phyloP scores from a whole-genome alignment of 495 filamentous ascomycete species.

The Aspergillus coremiiformis region DNA sequence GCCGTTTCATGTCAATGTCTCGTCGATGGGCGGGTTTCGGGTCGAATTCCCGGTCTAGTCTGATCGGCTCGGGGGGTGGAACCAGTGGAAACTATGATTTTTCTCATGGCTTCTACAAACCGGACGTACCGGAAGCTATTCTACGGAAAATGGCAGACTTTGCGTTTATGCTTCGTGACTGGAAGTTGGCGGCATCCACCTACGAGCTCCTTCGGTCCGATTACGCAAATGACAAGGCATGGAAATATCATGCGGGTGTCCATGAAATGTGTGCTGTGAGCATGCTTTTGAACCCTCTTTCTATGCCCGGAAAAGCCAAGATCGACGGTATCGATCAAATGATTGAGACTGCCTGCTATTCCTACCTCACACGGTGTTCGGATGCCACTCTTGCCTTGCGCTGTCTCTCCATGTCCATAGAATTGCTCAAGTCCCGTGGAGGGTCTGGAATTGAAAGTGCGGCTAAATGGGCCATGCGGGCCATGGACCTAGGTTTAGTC shows the following conservation, averaged over 20 bases:
- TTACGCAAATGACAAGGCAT: constrained; percentile 91
- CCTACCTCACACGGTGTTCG: constrained; percentile 77
- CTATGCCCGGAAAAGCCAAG: constrained; percentile 62
- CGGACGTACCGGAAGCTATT: constrained; percentile 74
- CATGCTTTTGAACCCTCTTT: constrained; percentile 64
- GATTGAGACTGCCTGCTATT: constrained; percentile 83
- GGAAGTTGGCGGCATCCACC: constrained; percentile 80
- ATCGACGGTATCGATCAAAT: constrained; percentile 74
- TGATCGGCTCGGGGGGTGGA: constrained; percentile 30
- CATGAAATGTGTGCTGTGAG: constrained; percentile 89
- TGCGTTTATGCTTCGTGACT: constrained; percentile 92
- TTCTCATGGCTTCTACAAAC: constrained; percentile 69
- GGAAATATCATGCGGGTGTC: constrained; percentile 86
- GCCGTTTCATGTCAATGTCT: constrained; percentile 84
- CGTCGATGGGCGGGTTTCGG: constrained; percentile 81
- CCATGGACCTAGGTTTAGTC: constrained; percentile 69
- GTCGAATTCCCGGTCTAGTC: constrained; percentile 41
- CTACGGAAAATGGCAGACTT: constrained; percentile 93
- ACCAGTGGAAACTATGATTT: constrained; percentile 67
- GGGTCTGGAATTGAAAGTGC: constrained; percentile 78
- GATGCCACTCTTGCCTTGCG: constrained; percentile 69
- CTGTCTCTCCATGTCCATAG: constrained; percentile 65
- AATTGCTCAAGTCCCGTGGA: constrained; percentile 72
- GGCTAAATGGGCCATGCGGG: constrained; percentile 70
- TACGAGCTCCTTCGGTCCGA: constrained; percentile 86